Conservation (phyloP, 2,329 filamentous ascomycete genomes). For the Colletotrichum eleusines region DNA sequence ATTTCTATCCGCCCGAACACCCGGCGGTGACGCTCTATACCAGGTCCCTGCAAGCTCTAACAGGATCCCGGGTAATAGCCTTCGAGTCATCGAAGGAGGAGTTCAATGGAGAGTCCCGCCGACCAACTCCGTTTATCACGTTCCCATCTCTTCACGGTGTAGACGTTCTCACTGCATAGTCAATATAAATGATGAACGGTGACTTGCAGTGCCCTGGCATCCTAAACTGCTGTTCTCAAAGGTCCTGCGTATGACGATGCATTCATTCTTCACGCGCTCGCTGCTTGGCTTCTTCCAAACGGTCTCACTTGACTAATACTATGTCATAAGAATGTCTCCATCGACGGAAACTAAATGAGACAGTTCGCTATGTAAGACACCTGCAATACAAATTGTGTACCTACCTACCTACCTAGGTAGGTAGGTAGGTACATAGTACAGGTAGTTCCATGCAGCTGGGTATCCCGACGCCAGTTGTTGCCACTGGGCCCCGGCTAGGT, state of each 20-base stretch:
- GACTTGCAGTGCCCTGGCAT: neutral
- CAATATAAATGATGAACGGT: neutral
- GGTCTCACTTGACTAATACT: constrained; percentile 15
- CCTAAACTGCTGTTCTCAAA: too few relatives aligned
- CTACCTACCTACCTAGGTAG: too few relatives aligned
- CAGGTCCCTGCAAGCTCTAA: constrained; percentile 29
- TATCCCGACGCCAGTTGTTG: neutral
- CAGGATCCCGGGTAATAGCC: neutral
- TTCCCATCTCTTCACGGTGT: neutral
- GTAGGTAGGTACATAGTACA: neutral
- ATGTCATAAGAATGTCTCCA: constrained; percentile 8
- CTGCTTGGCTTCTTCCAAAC: constrained; percentile 5
- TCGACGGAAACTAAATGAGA: constrained; percentile 1
- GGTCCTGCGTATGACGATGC: neutral
- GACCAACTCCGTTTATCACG: constrained; percentile 28
- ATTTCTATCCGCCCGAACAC: constrained; percentile 14
- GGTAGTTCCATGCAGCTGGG: neutral
- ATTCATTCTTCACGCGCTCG: neutral
- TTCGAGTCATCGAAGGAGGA: constrained; percentile 11
- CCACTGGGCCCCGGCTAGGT: neutral
- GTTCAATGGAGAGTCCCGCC: constrained; percentile 9
- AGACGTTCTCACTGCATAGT: constrained; percentile 8
- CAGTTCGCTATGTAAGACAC: neutral
- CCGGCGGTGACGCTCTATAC: constrained; percentile 8
- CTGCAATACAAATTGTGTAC: neutral